Percentiles rank a stretch among this genome's conserved stretches.
Conservation (phyloP, 2,329 filamentous ascomycete genomes). For the Dactylellina sp. region DNA sequence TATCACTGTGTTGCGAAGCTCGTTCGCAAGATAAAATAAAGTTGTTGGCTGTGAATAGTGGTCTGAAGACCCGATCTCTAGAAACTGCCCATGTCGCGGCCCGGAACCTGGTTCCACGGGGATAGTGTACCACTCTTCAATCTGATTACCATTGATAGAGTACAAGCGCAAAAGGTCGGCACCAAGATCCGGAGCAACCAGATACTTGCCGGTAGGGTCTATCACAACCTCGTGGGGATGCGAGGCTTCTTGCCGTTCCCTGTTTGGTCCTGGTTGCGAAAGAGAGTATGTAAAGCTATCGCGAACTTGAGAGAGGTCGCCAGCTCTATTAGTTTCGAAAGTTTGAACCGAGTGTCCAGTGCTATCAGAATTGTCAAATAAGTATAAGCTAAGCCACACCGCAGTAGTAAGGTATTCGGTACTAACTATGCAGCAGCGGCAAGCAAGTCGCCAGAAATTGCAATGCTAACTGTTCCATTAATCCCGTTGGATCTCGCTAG, state of each 20-base stretch:
- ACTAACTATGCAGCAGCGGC: conserved; percentile 47
- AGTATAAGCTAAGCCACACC: neutral
- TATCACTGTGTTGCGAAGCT: conserved; percentile 71
- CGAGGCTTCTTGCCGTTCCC: conserved; percentile 68
- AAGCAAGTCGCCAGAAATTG: conserved; percentile 22
- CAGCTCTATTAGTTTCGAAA: conserved; percentile 31
- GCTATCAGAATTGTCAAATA: neutral
- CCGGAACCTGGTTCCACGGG: conserved; percentile 69
- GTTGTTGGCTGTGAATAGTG: conserved; percentile 62
- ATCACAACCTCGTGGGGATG: conserved; percentile 74
- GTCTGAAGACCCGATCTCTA: conserved; percentile 56
- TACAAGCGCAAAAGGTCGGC: conserved; percentile 73
- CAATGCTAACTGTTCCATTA: conserved; percentile 53
- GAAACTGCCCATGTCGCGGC: conserved; percentile 74
- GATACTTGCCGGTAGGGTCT: conserved; percentile 74
- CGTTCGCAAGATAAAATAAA: conserved; percentile 72
- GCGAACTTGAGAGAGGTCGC: conserved; percentile 33
- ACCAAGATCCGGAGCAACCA: conserved; percentile 75
- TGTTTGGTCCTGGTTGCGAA: conserved; percentile 48
- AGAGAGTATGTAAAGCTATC: conserved; percentile 55
- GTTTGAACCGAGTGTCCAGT: conserved; percentile 40
- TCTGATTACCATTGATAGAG: conserved; percentile 62
- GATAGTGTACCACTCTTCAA: conserved; percentile 65
- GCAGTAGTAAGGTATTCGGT: neutral
- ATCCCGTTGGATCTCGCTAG: conserved; percentile 33